These are phyloP conservation scores for Endothia cerciana DNA, from an alignment of 2,329 filamentous ascomycete species.

Conservation along the genomic window DNA sequence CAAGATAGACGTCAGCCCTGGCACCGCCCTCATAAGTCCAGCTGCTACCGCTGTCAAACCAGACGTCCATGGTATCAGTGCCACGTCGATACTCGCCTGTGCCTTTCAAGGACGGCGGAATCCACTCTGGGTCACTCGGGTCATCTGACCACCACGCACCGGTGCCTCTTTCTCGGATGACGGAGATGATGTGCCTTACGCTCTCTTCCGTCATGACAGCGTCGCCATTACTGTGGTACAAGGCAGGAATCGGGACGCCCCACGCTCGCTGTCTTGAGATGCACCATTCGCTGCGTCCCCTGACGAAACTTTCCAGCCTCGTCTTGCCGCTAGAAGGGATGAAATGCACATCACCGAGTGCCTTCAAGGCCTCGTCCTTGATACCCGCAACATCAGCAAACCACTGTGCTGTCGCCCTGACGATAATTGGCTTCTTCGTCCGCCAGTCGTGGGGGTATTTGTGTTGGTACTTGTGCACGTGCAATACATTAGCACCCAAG, in stretches of 20 bases:
- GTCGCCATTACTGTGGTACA: slow-evolving; percentile 75
- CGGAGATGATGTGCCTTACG: slow-evolving; percentile 81
- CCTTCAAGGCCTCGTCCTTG: slow-evolving; percentile 71
- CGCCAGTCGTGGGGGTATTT: slow-evolving; percentile 99
- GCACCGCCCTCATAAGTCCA: slow-evolving; percentile 66
- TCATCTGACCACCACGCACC: slow-evolving; percentile 94
- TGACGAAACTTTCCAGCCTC: slow-evolving; percentile 83
- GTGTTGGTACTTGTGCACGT: slow-evolving; percentile 74
- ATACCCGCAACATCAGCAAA: slow-evolving; percentile 90
- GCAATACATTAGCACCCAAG: slow-evolving; percentile 67
- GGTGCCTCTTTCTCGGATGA: slow-evolving; percentile 77
- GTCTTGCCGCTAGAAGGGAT: slow-evolving; percentile 74
- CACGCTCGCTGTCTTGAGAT: slow-evolving; percentile 95
- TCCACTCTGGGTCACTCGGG: slow-evolving; percentile 76
- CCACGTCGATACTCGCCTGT: slow-evolving; percentile 70
- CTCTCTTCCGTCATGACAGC: slow-evolving; percentile 80
- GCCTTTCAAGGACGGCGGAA: slow-evolving; percentile 63
- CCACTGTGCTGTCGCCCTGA: slow-evolving; percentile 94
- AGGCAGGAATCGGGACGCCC: slow-evolving; percentile 93
- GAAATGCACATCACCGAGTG: slow-evolving; percentile 75
- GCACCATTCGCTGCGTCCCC: slow-evolving; percentile 92
- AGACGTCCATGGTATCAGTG: slow-evolving; percentile 97
- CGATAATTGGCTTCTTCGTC: slow-evolving; percentile 88
- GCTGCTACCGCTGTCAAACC: slow-evolving; percentile 97
- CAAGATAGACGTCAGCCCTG: slow-evolving; percentile 84